phyloP scores from a whole-genome alignment of 1,284 basidiomycete genomes.

The Coniophora puteana region DNA sequence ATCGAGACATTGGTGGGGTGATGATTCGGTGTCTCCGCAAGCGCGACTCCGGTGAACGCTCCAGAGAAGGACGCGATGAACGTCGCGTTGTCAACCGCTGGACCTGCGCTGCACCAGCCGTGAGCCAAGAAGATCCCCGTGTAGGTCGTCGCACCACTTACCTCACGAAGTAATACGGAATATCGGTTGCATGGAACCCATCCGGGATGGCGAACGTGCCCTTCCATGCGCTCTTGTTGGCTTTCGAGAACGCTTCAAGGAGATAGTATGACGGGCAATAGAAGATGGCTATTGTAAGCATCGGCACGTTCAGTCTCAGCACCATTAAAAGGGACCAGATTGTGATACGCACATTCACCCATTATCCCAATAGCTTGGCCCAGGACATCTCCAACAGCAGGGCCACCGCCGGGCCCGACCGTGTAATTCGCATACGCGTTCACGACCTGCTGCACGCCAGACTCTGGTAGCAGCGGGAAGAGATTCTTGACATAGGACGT shows the following conservation, averaged over 20 bases:
- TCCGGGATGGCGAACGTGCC: constrained; percentile 8
- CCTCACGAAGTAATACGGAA: background rate
- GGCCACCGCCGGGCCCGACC: background rate
- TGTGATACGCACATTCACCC: constrained; percentile 9
- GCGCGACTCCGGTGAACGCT: too few relatives aligned
- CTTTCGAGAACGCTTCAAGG: constrained; percentile 25
- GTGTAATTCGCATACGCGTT: background rate
- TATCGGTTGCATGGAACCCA: constrained; percentile 1
- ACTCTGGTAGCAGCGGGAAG: constrained; percentile 6
- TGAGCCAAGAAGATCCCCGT: too few relatives aligned
- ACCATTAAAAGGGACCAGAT: background rate
- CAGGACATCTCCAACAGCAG: background rate
- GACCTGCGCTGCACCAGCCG: background rate
- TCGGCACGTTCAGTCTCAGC: background rate
- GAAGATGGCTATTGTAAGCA: constrained; percentile 6
- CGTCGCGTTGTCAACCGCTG: constrained; percentile 4
- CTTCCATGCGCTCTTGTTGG: constrained; percentile 7
- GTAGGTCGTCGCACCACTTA: background rate
- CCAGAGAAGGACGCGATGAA: constrained; percentile 11
- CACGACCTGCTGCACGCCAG: background rate
- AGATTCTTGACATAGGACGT: constrained; percentile 3
- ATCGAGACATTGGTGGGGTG: constrained; percentile 8
- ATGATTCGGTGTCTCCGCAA: constrained; percentile 7
- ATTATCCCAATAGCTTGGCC: constrained; percentile 5
- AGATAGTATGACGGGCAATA: too few relatives aligned